Evolutionary conservation across 345 rosid genomes (phyloP).

Genomic region (Heritiera littoralis): DNA sequence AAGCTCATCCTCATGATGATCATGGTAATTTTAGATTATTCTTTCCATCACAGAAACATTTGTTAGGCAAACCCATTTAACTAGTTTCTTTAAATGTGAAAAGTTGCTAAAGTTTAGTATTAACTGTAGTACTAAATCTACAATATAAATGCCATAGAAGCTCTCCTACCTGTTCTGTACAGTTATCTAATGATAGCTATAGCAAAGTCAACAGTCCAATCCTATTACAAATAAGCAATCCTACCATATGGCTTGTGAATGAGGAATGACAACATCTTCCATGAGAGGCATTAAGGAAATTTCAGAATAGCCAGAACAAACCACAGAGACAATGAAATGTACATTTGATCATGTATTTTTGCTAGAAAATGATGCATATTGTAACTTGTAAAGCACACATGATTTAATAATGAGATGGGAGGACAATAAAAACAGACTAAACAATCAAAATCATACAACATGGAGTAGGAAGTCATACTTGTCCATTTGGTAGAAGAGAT

Average conservation of each 20-base stretch:
- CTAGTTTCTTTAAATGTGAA: not conserved
- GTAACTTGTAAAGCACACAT: not conserved
- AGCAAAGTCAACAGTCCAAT: not conserved
- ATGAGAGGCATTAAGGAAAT: not conserved
- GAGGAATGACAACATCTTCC: not conserved
- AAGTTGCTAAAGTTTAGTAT: not conserved
- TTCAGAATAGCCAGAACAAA: not conserved
- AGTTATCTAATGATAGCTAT: not conserved
- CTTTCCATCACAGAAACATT: not conserved
- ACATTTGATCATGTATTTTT: not conserved
- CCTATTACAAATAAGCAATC: not conserved
- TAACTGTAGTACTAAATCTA: no score
- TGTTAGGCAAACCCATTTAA: not conserved
- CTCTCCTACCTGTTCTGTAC: not conserved
- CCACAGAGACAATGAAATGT: not conserved
- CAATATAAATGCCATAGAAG: not conserved
- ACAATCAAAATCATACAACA: not conserved
- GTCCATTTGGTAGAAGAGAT: slow-evolving; percentile 23
- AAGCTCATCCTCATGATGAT: not conserved
- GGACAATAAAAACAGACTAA: not conserved
- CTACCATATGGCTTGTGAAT: not conserved
- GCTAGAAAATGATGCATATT: not conserved
- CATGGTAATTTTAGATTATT: not conserved
- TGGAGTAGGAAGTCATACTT: slow-evolving; percentile 30
- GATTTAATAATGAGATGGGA: not conserved